phyloP scores from a whole-genome alignment of 83 land plant genomes.

The Picea abies region DNA sequence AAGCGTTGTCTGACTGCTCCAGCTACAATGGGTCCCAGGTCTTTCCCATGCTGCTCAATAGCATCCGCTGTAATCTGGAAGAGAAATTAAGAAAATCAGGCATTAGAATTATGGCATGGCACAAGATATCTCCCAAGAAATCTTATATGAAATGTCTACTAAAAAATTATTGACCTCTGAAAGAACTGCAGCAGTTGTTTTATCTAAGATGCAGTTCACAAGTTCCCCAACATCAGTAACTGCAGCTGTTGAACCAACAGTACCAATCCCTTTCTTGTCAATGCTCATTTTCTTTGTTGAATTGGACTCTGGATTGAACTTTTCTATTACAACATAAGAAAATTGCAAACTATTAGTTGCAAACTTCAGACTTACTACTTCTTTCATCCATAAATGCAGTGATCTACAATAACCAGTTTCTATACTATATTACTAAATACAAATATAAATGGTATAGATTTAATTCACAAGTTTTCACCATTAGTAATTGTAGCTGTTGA shows the following conservation, averaged over 20 bases:
- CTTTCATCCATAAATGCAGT: neutral
- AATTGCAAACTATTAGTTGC: neutral
- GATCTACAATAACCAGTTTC: too few relatives aligned
- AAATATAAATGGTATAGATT: conserved; percentile 10
- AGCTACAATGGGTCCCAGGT: conserved; percentile 37
- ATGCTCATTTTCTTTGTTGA: neutral
- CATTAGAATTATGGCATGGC: neutral
- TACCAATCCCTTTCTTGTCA: neutral
- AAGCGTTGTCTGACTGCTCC: conserved; percentile 35
- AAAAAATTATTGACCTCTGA: conserved; percentile 37
- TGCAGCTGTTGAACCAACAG: neutral
- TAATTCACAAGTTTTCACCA: conserved; percentile 40
- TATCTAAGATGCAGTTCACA: conserved; percentile 54
- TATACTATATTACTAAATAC: too few relatives aligned
- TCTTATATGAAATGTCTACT: neutral
- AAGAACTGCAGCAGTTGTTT: conserved; percentile 32
- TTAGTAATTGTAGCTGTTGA: conserved; percentile 25
- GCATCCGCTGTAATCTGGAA: conserved; percentile 36
- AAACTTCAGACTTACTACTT: neutral
- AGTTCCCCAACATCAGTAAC: conserved; percentile 36
- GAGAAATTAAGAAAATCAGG: neutral
- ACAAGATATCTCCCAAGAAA: neutral
- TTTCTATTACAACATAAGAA: neutral
- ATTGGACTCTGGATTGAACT: neutral
- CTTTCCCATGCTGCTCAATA: conserved; percentile 26